These are phyloP conservation scores for Fusarium tjaetaba DNA, from an alignment of 2,329 filamentous ascomycete genomes.

Conservation along the genomic window DNA sequence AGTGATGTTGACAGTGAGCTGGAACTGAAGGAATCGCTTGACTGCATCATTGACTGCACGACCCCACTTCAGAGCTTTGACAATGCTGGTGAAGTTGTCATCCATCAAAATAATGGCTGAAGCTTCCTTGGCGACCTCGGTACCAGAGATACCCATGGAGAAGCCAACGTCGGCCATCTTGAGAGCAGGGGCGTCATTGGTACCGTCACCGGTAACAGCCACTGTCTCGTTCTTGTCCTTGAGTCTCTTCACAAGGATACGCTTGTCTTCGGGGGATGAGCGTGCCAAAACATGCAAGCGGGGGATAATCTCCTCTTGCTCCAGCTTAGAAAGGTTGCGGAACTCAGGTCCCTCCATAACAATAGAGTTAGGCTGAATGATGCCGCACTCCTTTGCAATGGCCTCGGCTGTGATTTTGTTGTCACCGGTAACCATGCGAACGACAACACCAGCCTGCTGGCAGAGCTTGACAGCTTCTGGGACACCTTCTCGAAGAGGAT, in stretches of 20 bases:
- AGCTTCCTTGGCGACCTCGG: slow-evolving; percentile 85
- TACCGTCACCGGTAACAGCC: slow-evolving; percentile 84
- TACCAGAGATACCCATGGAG: slow-evolving; percentile 86
- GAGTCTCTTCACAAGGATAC: slow-evolving; percentile 74
- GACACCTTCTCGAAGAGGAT: slow-evolving; percentile 81
- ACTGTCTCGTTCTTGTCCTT: slow-evolving; percentile 81
- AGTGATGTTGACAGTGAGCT: slow-evolving; percentile 90
- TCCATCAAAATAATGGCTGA: slow-evolving; percentile 89
- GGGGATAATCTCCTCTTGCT: slow-evolving; percentile 75
- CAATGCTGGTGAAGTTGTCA: slow-evolving; percentile 87
- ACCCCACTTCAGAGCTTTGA: slow-evolving; percentile 85
- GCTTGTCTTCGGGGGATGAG: slow-evolving; percentile 81
- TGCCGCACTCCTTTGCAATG: slow-evolving; percentile 82
- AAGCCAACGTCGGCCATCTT: slow-evolving; percentile 86
- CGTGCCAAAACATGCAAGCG: slow-evolving; percentile 76
- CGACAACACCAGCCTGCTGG: slow-evolving; percentile 79
- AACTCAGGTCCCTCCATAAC: slow-evolving; percentile 84
- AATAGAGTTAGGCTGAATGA: slow-evolving; percentile 72
- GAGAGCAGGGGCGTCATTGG: slow-evolving; percentile 83
- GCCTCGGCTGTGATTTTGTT: slow-evolving; percentile 82
- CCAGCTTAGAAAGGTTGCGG: slow-evolving; percentile 72
- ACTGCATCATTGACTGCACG: slow-evolving; percentile 80
- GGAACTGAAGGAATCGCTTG: slow-evolving; percentile 80
- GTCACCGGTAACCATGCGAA: slow-evolving; percentile 88
- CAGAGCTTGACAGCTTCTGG: slow-evolving; percentile 76